Conservation (phyloP, 257 asterid genomes). For the Anisodus acutangulus region DNA sequence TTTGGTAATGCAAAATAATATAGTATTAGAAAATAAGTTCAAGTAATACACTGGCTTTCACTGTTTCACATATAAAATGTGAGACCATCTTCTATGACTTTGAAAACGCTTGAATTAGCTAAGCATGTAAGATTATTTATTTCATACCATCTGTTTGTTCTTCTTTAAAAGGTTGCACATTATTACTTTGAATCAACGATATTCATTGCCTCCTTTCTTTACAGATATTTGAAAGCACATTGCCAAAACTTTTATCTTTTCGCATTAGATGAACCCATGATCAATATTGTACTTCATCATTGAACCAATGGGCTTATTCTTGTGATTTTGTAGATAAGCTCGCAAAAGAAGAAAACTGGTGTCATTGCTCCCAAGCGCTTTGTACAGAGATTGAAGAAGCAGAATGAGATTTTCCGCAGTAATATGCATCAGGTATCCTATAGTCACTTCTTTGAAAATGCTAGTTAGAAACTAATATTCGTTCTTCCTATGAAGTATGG, state of each 20-base stretch:
- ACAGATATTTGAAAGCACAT: not conserved
- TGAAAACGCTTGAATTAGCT: constrained; percentile 15
- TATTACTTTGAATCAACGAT: not conserved
- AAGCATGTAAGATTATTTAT: not conserved
- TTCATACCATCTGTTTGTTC: constrained; percentile 14
- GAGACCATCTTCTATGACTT: constrained; percentile 13
- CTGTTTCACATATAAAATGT: not conserved
- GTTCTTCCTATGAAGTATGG: not conserved
- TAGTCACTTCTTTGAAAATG: constrained; percentile 23
- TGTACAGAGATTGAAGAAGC: constrained; percentile 86
- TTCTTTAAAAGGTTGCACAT: not conserved
- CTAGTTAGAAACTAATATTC: constrained; percentile 23
- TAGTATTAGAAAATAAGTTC: not conserved
- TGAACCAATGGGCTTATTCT: constrained; percentile 15
- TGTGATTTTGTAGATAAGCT: constrained; percentile 69
- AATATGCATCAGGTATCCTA: constrained; percentile 90
- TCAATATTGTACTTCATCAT: not conserved
- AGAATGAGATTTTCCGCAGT: constrained; percentile 88
- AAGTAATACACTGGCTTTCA: not conserved
- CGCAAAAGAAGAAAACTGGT: constrained; percentile 90
- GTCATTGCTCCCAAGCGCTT: constrained; percentile 93
- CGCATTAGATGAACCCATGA: constrained; percentile 20
- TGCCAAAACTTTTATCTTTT: not conserved
- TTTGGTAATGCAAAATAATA: not conserved
- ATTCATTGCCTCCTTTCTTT: constrained; percentile 2